A percentile compares a stretch with the other conserved stretches of the same genome.
These are phyloP conservation scores for Boletus sp. DNA, from an alignment of 1,284 basidiomycete genomes.

Conservation along the genomic window DNA sequence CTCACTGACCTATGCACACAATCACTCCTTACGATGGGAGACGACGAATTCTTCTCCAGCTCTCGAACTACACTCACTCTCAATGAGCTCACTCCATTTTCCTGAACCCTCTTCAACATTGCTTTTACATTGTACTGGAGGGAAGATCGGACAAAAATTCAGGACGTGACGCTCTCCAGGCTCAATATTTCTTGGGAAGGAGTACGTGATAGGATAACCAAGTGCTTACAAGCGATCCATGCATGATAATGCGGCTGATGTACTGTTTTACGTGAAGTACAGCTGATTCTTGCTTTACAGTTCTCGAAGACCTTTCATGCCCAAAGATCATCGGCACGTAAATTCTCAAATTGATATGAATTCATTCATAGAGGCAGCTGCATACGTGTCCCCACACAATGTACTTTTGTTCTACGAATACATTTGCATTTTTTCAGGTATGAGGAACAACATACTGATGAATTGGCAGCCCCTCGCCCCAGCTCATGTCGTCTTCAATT, in stretches of 20 bases:
- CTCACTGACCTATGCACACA: slow-evolving; percentile 86
- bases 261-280: not conserved
- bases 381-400: slow-evolving; percentile 48
- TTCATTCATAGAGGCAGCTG: slow-evolving; percentile 90
- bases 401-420: not conserved
- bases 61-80: slow-evolving; percentile 56
- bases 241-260: slow-evolving; percentile 75
- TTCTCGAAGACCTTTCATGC: slow-evolving; percentile 81
- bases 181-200: slow-evolving; percentile 39
- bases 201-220: slow-evolving; percentile 71
- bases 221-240: slow-evolving; percentile 78
- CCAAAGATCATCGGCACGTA: slow-evolving; percentile 89
- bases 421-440: slow-evolving; percentile 41
- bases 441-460: slow-evolving; percentile 60
- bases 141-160: slow-evolving; percentile 53
- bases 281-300: slow-evolving; percentile 45
- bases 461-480: slow-evolving; percentile 38
- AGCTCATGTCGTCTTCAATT: slow-evolving; percentile 74
- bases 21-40: slow-evolving; percentile 88
- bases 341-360: slow-evolving; percentile 73
- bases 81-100: slow-evolving; percentile 80
- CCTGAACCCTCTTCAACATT: slow-evolving; percentile 73
- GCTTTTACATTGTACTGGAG: slow-evolving; percentile 83
- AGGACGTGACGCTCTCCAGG: slow-evolving; percentile 48
- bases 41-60: slow-evolving; percentile 89